Evolutionary conservation across 352 stramenopile species (phyloP).

Genomic region (Pythium scleroteichum): DNA sequence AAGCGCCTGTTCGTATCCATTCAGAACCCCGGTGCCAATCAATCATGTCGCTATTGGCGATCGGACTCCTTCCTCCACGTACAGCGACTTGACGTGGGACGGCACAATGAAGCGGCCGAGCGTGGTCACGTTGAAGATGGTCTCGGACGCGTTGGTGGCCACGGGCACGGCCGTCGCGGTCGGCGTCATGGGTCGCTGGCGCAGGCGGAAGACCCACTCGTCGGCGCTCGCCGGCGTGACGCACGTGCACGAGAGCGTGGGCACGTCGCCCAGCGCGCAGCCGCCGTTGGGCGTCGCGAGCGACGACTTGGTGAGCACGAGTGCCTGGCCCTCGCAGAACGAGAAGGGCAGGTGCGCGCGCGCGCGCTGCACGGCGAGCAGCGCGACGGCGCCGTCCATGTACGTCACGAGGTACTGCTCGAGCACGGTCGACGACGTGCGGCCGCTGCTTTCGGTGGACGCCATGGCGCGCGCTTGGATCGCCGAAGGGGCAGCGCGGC

Average conservation of each 20-base stretch:
- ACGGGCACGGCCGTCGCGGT: neutral
- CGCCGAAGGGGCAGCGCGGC: too few species aligned
- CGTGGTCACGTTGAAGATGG: neutral
- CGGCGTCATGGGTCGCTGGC: neutral
- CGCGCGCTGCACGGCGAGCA: neutral
- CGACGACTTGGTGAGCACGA: constrained; percentile 1
- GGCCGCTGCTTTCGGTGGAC: too few species aligned
- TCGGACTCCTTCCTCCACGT: neutral
- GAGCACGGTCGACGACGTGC: neutral
- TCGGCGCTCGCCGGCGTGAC: neutral
- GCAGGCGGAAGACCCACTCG: neutral
- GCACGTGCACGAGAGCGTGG: constrained; percentile 4
- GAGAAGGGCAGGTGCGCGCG: neutral
- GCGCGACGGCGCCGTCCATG: neutral
- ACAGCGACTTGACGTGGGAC: neutral
- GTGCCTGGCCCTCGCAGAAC: neutral
- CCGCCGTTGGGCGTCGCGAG: neutral
- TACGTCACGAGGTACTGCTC: neutral
- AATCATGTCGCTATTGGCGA: neutral
- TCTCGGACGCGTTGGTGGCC: neutral
- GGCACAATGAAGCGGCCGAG: constrained; percentile 7
- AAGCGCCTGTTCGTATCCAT: neutral
- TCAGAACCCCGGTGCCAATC: too few species aligned
- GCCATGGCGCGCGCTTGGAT: too few species aligned
- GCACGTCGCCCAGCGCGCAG: neutral